A percentile compares a stretch with the other conserved stretches of the same genome.
These are phyloP conservation scores for Borovskyia barvae DNA, from an alignment of 208 protist genomes.

Conservation along the genomic window DNA sequence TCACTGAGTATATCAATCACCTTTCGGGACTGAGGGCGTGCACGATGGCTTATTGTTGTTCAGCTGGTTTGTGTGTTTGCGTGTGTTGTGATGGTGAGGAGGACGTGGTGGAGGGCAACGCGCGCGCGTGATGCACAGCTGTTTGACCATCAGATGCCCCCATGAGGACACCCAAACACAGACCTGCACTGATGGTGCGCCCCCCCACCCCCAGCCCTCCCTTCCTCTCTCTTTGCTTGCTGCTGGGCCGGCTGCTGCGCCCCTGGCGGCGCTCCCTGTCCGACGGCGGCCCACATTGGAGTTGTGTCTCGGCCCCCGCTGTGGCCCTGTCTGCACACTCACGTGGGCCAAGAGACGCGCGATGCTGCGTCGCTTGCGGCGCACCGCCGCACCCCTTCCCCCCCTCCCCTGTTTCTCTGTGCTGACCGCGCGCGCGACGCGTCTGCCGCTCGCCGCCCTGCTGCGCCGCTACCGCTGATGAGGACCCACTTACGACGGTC, in stretches of 20 bases:
- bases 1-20: constrained; percentile 11
- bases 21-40: constrained; percentile 8
- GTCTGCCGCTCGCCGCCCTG: background rate
- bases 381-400: background rate
- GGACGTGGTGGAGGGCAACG: background rate
- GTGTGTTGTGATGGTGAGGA: background rate
- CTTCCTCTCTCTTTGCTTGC: background rate
- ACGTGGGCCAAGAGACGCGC: constrained; percentile 8
- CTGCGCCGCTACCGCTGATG: constrained; percentile 1
- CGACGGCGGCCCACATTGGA: background rate
- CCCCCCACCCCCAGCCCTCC: too few species aligned
- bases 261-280: background rate
- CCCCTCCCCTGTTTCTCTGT: background rate
- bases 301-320: constrained; percentile 2
- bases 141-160: constrained; percentile 16
- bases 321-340: constrained; percentile 11
- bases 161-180: constrained; percentile 18
- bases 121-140: constrained; percentile 10
- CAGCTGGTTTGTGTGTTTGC: background rate
- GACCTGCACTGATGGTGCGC: constrained; percentile 9
- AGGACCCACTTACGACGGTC: constrained; percentile 57
- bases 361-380: background rate
- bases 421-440: background rate
- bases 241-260: background rate
- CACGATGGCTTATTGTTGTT: background rate